Percentiles rank a stretch among this genome's conserved stretches.
phyloP scores from a whole-genome alignment of 164 flowering plant species.

The Cinnamomum micranthum region DNA sequence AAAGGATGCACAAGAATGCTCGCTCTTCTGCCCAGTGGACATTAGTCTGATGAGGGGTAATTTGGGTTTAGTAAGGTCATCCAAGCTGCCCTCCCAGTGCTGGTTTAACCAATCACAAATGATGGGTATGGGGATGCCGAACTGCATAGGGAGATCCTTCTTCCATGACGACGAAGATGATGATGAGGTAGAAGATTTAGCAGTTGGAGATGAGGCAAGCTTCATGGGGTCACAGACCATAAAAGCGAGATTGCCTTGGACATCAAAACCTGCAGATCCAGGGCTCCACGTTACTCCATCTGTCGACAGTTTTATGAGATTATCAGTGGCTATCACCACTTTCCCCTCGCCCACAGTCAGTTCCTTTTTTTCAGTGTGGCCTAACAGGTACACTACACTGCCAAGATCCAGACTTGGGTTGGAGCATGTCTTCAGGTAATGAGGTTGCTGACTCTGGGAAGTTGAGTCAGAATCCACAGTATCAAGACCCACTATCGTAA shows the following conservation, averaged over 20 bases:
- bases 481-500: constrained; percentile 90
- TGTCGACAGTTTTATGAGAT: constrained; percentile 84
- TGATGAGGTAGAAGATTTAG: constrained; percentile 70
- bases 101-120: constrained; percentile 93
- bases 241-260: constrained; percentile 93
- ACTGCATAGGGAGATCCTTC: constrained; percentile 74
- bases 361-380: constrained; percentile 61
- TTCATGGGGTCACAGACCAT: constrained; percentile 99
- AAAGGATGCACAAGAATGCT: constrained; percentile 84
- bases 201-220: constrained; percentile 86
- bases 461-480: constrained; percentile 60
- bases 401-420: constrained; percentile 81
- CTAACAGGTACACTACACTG: constrained; percentile 70
- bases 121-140: constrained; percentile 91
- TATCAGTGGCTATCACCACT: constrained; percentile 95
- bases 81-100: constrained; percentile 97
- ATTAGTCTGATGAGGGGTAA: constrained; percentile 75
- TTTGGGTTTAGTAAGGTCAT: constrained; percentile 87
- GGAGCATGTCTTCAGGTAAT: constrained; percentile 72
- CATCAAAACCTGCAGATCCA: constrained; percentile 96
- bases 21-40: constrained; percentile 87
- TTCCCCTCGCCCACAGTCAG: constrained; percentile 86
- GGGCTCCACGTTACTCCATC: constrained; percentile 83
- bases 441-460: constrained; percentile 61
- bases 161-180: constrained; percentile 81